Evolutionary conservation across 2,329 filamentous ascomycete genomes (phyloP), one percentile per base, ranked within the genome.

Genomic region (Pestalotiopsis fici): DNA sequence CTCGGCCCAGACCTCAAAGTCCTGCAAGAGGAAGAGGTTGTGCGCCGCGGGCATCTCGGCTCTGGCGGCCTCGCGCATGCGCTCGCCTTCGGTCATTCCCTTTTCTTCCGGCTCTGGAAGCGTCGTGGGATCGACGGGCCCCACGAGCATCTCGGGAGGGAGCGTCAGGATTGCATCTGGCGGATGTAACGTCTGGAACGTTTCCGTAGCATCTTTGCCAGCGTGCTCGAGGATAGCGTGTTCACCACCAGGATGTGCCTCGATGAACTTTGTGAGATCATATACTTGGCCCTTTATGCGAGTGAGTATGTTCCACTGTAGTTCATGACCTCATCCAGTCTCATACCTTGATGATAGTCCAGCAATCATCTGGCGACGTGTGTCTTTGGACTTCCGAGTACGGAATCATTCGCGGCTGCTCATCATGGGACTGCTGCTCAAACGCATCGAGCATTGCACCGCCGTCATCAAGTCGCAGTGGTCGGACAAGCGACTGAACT

Each of bases 1-100:
- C 31, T 62, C 59, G 37, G 59, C 59, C 59, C 59, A 62, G 37
- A 25, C 25, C 39, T 62, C 59, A 21, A 62, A 62, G 23, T 62
- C 59, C 37, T 62, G 59, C 25, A 62, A 28, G 25, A 62, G 59
- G 1, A 43, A 28, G 4, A 62, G 21, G 1, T 62, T 43, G 13
- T 62, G 59, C 25, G 59, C 59, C 21, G n/a, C 59, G 39, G 59
- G 59, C 59, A 62, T 62, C 21, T 47, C 59, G 11, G n/a, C 59
- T 50, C 59, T 31, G 13, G 59, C 59, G 4, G 6, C 37, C 23
- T 62, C 31, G 4, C 59, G 37, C 59, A n/a, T 23, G 13, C 12
- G 35, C 39, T 47, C 59, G 13, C 47, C 59, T 13, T 62, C 59
- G 3, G 59, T 43, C 2, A 62, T 1, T 7, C 21, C 37, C 23